Base-by-base conservation (phyloP, 2,329 filamentous ascomycete species). In the Exophiala lecanii-corni region DNA sequence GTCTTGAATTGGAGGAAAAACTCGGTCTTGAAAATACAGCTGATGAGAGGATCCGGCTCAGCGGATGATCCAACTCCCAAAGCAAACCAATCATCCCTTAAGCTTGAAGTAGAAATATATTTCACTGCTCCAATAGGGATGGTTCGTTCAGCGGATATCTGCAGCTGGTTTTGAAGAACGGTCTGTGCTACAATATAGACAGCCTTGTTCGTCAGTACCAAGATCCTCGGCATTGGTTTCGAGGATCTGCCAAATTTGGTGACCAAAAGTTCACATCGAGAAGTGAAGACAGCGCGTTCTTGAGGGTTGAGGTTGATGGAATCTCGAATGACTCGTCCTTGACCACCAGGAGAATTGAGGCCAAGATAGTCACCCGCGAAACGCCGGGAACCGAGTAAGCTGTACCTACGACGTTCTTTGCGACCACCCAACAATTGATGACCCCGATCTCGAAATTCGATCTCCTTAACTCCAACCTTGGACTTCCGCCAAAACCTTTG, bases 71-170 rank as follows among this genome's bases (percentile, higher is more conserved):
- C 88, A 33, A 94, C 76, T 2, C 89, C 87, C 25, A 98, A 73
- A 1, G 91, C 88, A 65, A 98, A 96, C 92, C 92, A 98, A 65
- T 98, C 92, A 57, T 98, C 92, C 52, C 86, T 87, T 48, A 86
- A 70, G 12, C 78, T 87, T 2, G 91, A 96, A 4, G 79, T 73
- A 57, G 87, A 81, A 54, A 98, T 73, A 59, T 84, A 92, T 65
- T 94, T 94, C 71, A 98, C 91, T 7, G 89, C 79, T 2, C 88
- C 87, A 13, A 97, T 69, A 0, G 89, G 81, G 49, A 97, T 80
- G 0, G 85, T 82, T 40, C 86, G 79, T 62, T 98, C 92, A 1
- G 88, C 75, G 1, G 81, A 71, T 50, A 97, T 94, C 53, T 86
- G 79, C 7, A 89, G 73, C 59, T 94, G 85, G 46, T 84, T 80